These are phyloP conservation scores for Breviolum minutum DNA, from an alignment of 73 alveolate species.

Conservation along the genomic window DNA sequence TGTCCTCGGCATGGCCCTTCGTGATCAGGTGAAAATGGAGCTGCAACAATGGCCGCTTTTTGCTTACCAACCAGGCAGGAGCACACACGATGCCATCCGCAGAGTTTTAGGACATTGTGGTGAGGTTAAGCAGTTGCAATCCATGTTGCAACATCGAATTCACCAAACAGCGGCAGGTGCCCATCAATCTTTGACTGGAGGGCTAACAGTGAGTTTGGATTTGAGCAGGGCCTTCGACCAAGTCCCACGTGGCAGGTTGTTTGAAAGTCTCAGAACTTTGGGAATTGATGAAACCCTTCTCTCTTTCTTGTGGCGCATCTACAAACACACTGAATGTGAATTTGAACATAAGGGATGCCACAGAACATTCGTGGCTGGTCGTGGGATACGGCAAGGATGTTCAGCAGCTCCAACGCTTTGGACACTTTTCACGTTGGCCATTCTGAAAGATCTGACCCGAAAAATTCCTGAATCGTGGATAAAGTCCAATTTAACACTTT, in stretches of 20 bases:
- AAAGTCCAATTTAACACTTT: not conserved
- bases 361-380: not conserved
- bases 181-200: not conserved
- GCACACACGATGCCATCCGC: not conserved
- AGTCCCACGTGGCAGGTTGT: not conserved
- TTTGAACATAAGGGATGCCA: not conserved
- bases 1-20: not conserved
- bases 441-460: not conserved
- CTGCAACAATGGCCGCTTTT: not conserved
- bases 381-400: not conserved
- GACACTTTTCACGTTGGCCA: not conserved
- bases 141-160: not conserved
- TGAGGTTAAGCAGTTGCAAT: no score
- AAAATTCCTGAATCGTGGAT: not conserved
- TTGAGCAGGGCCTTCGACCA: not conserved
- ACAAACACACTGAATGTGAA: not conserved
- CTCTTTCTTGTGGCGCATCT: not conserved
- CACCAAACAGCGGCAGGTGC: not conserved
- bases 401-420: not conserved
- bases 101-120: not conserved
- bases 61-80: not conserved
- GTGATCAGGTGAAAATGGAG: not conserved
- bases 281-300: not conserved
- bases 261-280: not conserved
- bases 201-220: not conserved